Evolutionary conservation across 768 basidiomycete species (phyloP), one percentile per base, ranked within the genome.

Genomic region (Lenzites betulinus): DNA sequence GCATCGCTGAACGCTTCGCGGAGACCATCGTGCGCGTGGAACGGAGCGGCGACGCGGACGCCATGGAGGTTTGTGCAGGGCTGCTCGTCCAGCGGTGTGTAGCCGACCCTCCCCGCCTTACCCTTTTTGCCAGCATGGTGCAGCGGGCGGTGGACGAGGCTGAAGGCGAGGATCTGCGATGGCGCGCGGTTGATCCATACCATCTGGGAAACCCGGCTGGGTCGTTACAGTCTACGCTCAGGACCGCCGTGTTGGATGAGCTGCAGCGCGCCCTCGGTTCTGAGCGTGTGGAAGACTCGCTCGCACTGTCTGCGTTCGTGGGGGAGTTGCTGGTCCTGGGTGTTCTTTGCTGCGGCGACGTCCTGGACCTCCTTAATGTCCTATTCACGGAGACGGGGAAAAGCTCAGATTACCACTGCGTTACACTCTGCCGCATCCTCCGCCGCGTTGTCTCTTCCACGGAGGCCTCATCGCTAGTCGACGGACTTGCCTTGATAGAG

Each of bases 81-180:
- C 75, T 78, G 55, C 76, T 84, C 51, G 81, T 83, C 68, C 78
- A 81, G 63, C 83, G 83, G 72, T 83, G 82, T 25, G 78, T 81
- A 49, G 78, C 79, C 66, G 84, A 85, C 63, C 76, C 78, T 25
- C 73, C 74, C 26, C 81, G 80, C 74, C 79, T 79, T 7, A 71
- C 74, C 60, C 80, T 85, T 74, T 83, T 83, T 67, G 84, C 81
- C 16, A 72, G 74, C 26, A 72, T 85, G 26, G 84, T 81, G 67
- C 75, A 78, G 60, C 75, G 76, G 68, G 69, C 83, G 59, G 75
- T 80, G 67, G 78, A 79, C 60, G 72, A 73, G 51, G 73, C 84
- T 35, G 70, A 71, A 46, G 65, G 60, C n/a, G 71, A 73, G 58
- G 62, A 66, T 11, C 59, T 60, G 43, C 59, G 59, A 16, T 71